Percentiles rank a stretch among this genome's conserved stretches.
These are phyloP conservation scores for Trichoderma atroviride DNA, from an alignment of 2,329 filamentous ascomycete genomes.

Conservation along the genomic window DNA sequence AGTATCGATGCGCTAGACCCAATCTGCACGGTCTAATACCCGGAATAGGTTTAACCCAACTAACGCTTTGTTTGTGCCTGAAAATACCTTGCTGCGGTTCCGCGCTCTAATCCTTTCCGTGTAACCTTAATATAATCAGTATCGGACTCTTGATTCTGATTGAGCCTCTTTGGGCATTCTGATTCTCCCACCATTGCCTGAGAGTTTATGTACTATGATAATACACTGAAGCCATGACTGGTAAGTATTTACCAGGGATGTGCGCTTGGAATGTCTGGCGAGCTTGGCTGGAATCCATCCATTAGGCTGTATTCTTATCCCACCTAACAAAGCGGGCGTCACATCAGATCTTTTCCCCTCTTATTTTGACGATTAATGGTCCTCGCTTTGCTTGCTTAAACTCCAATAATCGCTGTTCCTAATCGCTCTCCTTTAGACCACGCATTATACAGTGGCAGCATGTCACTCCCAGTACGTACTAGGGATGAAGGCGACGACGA, in stretches of 20 bases:
- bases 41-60: constrained; percentile 1
- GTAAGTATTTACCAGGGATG: constrained; percentile 7
- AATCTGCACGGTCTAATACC: neutral
- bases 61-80: neutral
- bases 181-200: neutral
- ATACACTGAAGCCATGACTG: constrained; percentile 10
- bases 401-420: neutral
- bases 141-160: neutral
- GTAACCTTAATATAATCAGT: neutral
- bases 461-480: constrained; percentile 33
- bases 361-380: neutral
- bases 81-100: neutral
- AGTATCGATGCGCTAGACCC: neutral
- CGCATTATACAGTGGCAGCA: constrained; percentile 8
- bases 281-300: neutral
- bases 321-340: neutral
- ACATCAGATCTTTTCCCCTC: neutral
- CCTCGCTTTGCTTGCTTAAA: neutral
- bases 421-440: constrained; percentile 3
- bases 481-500: constrained; percentile 40
- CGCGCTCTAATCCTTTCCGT: neutral
- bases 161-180: neutral
- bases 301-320: neutral
- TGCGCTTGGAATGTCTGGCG: neutral
- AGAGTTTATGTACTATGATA: neutral